Evolutionary conservation across 1,139 yeast genomes (phyloP), one percentile per base, ranked within the genome.

Genomic region (Yamadazyma spencermartinsiae): DNA sequence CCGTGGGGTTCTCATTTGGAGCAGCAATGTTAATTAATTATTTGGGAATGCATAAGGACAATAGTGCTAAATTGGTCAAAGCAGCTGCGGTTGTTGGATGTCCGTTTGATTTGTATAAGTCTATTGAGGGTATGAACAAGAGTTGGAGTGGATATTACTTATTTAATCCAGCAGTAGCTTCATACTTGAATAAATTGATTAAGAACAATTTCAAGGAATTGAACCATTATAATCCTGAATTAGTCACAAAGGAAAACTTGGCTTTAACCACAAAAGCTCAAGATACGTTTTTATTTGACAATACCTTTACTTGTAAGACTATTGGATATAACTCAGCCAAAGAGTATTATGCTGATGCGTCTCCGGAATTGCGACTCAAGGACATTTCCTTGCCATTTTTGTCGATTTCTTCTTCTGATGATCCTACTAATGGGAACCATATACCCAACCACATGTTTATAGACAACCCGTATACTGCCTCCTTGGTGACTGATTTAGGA

Each of bases 1-100:
- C 83, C 1, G 82, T 80, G 13, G 97, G 97, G 1, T 85, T 84
- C 56, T 86, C 96, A 8, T 81, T 90, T 50, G 98, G 98, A n/a
- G 92, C 88, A 1, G 78, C 86, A 1, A 74, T 88, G 42, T 64
- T 88, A 42, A 76, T 86, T 24, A 89, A 90, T 58, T 89, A 84
- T 57, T 60, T 90, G 29, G 96, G 95, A 25, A 82, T 80, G 52
- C 84, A 83, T 16, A 60, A 60, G 4, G 52, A 50, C 4, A 62
- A 70, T 23, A 60, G 76, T 10, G 34, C 31, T 11, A 34, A 36
- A 17, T 66, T 72, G 28, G 61, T 89, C 36, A 72, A 75, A 31
- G 86, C 89, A 6, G 89, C 92, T 3, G 74, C 78, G 18, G 63
- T 81, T 10, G 68, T 88, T 27, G 86, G 88, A 7, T 76, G 82